Percentiles rank a stretch among this genome's conserved stretches.
phyloP scores from a whole-genome alignment of 257 asterid genomes.

The Lycium barbarum region DNA sequence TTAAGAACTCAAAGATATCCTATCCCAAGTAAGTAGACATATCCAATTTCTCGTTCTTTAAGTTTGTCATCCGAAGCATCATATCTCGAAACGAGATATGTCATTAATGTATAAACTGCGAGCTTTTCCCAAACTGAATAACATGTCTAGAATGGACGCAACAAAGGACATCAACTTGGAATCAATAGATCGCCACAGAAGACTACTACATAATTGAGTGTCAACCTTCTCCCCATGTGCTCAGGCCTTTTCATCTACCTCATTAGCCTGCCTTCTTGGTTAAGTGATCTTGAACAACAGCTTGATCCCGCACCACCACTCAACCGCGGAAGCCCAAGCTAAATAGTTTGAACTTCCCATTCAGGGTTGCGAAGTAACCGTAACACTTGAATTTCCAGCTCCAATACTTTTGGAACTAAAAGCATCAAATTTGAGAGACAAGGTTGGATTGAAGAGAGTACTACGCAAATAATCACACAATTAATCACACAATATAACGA shows the following conservation, averaged over 20 bases:
- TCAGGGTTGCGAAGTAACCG: neutral
- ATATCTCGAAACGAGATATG: neutral
- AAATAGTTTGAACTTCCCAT: neutral
- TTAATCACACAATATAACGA: neutral
- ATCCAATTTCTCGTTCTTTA: neutral
- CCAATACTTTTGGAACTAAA: neutral
- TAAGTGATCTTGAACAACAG: neutral
- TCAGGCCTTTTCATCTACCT: conserved; percentile 4
- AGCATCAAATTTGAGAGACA: neutral
- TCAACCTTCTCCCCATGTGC: neutral
- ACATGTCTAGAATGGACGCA: neutral
- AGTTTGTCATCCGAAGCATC: neutral
- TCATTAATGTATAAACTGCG: neutral
- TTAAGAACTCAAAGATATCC: neutral
- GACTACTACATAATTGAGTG: conserved; percentile 8
- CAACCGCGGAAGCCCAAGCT: neutral
- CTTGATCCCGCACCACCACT: neutral
- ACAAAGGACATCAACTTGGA: neutral
- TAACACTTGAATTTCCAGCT: neutral
- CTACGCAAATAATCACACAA: neutral
- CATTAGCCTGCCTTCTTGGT: neutral
- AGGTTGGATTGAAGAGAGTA: neutral
- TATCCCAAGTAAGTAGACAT: neutral
- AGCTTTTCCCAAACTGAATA: neutral
- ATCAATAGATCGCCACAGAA: neutral